phyloP scores from a whole-genome alignment of 345 rosid genomes.

The Sisymbrium irio region DNA sequence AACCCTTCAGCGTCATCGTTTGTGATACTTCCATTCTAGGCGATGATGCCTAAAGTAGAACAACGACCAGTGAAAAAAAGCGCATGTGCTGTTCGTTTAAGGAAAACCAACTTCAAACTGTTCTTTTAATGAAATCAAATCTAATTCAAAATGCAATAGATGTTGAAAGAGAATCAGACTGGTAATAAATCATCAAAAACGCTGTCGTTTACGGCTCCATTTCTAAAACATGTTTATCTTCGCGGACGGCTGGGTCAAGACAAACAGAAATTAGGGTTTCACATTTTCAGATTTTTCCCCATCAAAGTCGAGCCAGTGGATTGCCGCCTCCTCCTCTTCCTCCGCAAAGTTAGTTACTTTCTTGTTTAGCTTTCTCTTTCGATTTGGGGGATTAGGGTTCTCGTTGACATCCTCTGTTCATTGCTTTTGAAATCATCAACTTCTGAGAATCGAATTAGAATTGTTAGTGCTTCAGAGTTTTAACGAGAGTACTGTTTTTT shows the following conservation, averaged over 20 bases:
- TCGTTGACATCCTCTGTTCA: not conserved
- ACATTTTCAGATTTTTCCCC: constrained; percentile 33
- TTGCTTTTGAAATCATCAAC: not conserved
- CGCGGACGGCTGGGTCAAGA: constrained; percentile 12
- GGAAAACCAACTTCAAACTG: not conserved
- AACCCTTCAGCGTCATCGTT: not conserved
- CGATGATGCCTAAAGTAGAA: not conserved
- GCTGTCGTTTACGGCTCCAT: not conserved
- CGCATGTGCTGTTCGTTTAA: too few species aligned
- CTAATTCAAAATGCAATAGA: not conserved
- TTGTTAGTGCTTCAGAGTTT: not conserved
- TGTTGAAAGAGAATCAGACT: not conserved
- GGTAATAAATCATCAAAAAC: not conserved
- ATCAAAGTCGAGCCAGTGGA: constrained; percentile 21
- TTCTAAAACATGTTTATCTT: not conserved
- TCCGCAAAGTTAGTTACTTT: constrained; percentile 48
- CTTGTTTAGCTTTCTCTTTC: not conserved
- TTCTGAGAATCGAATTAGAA: not conserved
- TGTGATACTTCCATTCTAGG: not conserved
- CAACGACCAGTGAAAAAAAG: too few species aligned
- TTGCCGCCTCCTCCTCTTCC: constrained; percentile 48
- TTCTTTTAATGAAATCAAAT: not conserved
- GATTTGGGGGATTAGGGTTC: not conserved
- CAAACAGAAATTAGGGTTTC: constrained; percentile 29
- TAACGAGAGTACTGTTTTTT: not conserved